Evolutionary conservation across 2,329 filamentous ascomycete species (phyloP), one percentile per base, ranked within the genome.

Genomic region (Phialophora chinensis): DNA sequence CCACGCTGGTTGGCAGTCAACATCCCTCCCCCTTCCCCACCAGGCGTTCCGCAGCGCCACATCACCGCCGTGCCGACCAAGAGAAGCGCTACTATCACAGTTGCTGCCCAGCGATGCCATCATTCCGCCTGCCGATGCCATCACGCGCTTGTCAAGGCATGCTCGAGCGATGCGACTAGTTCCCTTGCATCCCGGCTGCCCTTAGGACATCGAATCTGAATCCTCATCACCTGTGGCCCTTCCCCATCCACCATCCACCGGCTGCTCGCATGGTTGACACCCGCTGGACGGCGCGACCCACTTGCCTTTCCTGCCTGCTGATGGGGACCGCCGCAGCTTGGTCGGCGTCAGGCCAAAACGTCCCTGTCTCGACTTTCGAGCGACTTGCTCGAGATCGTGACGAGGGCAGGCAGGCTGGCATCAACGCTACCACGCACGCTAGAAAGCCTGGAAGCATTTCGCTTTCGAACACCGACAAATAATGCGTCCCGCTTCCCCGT

Each of bases 81-180:
- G 38, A 38, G 54, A 23, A 56, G 61, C 65, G 63, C 68, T 68
- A 55, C 29, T 20, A 70, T 66, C 59, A 64, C 61, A 49, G 57
- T 66, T 66, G 66, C 62, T 70, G 63, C 68, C 68, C 68, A 70
- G 68, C 35, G 63, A 66, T 70, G 68, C 60, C 66, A 68, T 64
- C 62, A 70, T 70, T 66, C 68, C 68, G 68, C 66, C 58, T 63
- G 60, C 50, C 60, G 66, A 66, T 60, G 60, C 65, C 65, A 67
- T 67, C 65, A 67, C 66, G 68, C 68, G 66, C 66, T 66, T 66
- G 63, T 58, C 60, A 66, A 55, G 64, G 63, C 57, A 62, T 66
- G 55, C 62, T 66, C 57, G 50, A 59, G 53, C 62, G 50, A 66
- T 64, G 65, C 59, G 59, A 44, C 67, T 65, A 67, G 59, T 44